Conservation (phyloP, 2,329 filamentous ascomycete genomes). For the Exserohilum turcica region DNA sequence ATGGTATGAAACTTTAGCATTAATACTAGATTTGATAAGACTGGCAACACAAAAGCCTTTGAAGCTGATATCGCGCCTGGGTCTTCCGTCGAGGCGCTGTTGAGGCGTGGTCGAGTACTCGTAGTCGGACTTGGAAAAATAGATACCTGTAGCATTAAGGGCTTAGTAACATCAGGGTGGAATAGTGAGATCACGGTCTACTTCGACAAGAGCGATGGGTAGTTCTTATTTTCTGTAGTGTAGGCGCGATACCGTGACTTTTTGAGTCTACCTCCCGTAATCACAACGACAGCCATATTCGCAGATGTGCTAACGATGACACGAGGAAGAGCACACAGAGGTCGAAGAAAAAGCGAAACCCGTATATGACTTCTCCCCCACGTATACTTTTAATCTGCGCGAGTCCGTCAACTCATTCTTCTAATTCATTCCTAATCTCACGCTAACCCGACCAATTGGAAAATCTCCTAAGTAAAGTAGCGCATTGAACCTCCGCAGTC, state of each 20-base stretch:
- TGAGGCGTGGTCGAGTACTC: constrained; percentile 42
- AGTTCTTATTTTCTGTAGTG: constrained; percentile 20
- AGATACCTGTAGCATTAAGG: constrained; percentile 27
- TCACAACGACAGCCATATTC: constrained; percentile 29
- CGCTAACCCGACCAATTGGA: too few species aligned
- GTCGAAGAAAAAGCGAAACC: too few species aligned
- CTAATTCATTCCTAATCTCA: too few species aligned
- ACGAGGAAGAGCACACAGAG: too few species aligned
- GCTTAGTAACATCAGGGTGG: constrained; percentile 22
- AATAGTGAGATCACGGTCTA: constrained; percentile 31
- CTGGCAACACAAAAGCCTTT: constrained; percentile 35
- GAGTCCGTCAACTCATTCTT: too few species aligned
- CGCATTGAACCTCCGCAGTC: too few species aligned
- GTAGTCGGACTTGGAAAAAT: constrained; percentile 39
- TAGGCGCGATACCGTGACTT: constrained; percentile 39
- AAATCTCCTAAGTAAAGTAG: too few species aligned
- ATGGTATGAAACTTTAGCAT: constrained; percentile 36
- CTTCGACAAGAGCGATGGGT: constrained; percentile 40
- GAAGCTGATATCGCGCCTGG: constrained; percentile 36
- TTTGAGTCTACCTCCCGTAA: constrained; percentile 38
- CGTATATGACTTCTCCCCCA: too few species aligned
- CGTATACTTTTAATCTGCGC: too few species aligned
- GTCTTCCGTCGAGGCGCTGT: constrained; percentile 29
- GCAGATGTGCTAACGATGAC: too few species aligned
- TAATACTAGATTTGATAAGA: constrained; percentile 33